These are phyloP conservation scores for Lenwebbia sp. DNA, from an alignment of 345 rosid species.

Conservation along the genomic window DNA sequence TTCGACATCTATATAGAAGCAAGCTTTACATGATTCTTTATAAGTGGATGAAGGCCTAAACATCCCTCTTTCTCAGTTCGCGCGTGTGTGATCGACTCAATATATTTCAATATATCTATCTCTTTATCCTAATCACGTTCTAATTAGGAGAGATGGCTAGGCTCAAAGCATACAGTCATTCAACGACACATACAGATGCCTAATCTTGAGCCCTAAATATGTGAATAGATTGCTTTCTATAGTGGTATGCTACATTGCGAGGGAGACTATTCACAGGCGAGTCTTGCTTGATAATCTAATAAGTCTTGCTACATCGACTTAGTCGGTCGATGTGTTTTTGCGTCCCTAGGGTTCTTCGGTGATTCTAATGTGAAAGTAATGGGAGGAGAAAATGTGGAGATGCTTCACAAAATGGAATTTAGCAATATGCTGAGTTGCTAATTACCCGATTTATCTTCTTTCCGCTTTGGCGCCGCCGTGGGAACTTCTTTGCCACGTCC, in stretches of 20 bases:
- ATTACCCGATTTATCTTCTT: not conserved
- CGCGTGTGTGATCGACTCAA: not conserved
- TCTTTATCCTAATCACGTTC: not conserved
- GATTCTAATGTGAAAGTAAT: not conserved
- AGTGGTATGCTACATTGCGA: not conserved
- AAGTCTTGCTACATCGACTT: not conserved
- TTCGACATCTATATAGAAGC: not conserved
- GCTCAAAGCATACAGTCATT: not conserved
- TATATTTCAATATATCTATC: not conserved
- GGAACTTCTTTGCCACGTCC: not conserved
- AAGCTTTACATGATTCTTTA: not conserved
- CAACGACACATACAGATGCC: not conserved
- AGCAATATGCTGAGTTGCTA: not conserved
- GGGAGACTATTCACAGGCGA: not conserved
- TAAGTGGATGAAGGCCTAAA: too few species aligned
- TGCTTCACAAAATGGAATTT: not conserved
- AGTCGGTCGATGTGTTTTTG: not conserved
- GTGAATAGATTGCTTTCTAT: not conserved
- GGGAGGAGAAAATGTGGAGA: not conserved
- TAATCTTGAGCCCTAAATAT: not conserved
- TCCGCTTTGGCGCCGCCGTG: not conserved
- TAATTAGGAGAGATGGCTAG: not conserved
- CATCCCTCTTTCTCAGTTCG: too few species aligned
- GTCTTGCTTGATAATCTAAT: not conserved
- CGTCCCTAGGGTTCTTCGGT: not conserved